Evolutionary conservation across 2,329 filamentous ascomycete genomes (phyloP), one percentile per base, ranked within the genome.

Genomic region (Xylariaceae sp.): DNA sequence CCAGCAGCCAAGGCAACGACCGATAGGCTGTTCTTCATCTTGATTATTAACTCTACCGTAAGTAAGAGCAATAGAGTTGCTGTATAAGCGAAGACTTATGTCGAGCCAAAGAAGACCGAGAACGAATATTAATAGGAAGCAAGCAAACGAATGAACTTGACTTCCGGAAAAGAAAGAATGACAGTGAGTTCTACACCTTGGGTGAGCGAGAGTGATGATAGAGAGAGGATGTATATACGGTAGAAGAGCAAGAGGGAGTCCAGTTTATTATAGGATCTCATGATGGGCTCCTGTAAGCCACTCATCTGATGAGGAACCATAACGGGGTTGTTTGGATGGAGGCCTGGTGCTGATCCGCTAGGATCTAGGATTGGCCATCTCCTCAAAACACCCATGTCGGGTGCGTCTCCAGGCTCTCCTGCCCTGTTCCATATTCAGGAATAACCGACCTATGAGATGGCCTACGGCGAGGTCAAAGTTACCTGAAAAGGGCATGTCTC

Each of bases 91-190:
- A 67, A 49, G 44, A 50, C 48, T 54, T 62, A 65, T 66, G 65
- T 61, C 41, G 56, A 67, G 49, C 48, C 60, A 65, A 52, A 59
- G 51, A 52, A 64, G 62, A n/a, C 48, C 55, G 70, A 70, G 65
- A 60, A 72, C 57, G 57, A 69, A 70, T 67, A 60, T 65, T 63
- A 52, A 63, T 53, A 61, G 64, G 71, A 72, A 79, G 69, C 72
- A 82, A 82, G 79, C 73, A 76, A 84, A 77, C 79, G 81, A 84
- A 79, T 82, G 81, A 78, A 77, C 80, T 80, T 81, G 77, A 73
- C 73, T 73, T 71, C 68, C 62, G 56, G 59, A 65, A 70, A 72
- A 71, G 64, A 67, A 68, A 67, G 59, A 69, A 67, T 47, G 53
- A 66, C 44, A 62, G 61, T 61, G 51, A 64, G 66, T 64, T 68